A percentile compares a stretch with the other conserved stretches of the same genome.
Evolutionary conservation across 1,284 basidiomycete genomes (phyloP).

Genomic region (Dichomitus squalens): DNA sequence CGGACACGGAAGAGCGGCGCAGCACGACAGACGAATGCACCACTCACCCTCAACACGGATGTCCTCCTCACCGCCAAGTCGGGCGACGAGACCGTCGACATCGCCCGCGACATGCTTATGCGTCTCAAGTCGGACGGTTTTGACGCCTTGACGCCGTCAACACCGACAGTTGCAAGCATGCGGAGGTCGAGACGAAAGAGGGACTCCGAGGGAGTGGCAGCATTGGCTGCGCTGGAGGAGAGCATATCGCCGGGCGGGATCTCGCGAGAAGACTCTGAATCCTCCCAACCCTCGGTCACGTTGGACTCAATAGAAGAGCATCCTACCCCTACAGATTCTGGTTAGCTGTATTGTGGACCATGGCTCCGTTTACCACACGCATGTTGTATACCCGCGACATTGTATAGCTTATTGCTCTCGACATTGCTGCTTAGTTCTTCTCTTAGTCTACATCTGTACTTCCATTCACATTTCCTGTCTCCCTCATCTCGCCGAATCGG

Average conservation of each 20-base stretch:
- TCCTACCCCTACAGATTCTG: slow-evolving; percentile 12
- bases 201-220: slow-evolving; percentile 23
- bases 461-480: background rate
- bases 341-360: slow-evolving; percentile 22
- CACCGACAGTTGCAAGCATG: slow-evolving; percentile 27
- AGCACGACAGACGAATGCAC: slow-evolving; percentile 37
- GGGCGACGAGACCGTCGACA: slow-evolving; percentile 53
- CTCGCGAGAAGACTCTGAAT: slow-evolving; percentile 17
- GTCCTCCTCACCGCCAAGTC: slow-evolving; percentile 27
- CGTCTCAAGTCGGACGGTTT: slow-evolving; percentile 61
- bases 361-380: slow-evolving; percentile 13
- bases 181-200: slow-evolving; percentile 25
- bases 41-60: slow-evolving; percentile 45
- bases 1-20: slow-evolving; percentile 46
- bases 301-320: slow-evolving; percentile 25
- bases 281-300: slow-evolving; percentile 9
- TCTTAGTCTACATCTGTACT: slow-evolving; percentile 23
- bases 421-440: slow-evolving; percentile 23
- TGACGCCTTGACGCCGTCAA: slow-evolving; percentile 26
- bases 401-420: slow-evolving; percentile 27
- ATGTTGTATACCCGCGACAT: slow-evolving; percentile 27
- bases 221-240: slow-evolving; percentile 21
- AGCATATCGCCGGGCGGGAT: slow-evolving; percentile 20
- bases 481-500: background rate
- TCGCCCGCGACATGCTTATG: slow-evolving; percentile 75